Conservation (phyloP, 176 grass and related monocot species). For the Pontederia paniculata region DNA sequence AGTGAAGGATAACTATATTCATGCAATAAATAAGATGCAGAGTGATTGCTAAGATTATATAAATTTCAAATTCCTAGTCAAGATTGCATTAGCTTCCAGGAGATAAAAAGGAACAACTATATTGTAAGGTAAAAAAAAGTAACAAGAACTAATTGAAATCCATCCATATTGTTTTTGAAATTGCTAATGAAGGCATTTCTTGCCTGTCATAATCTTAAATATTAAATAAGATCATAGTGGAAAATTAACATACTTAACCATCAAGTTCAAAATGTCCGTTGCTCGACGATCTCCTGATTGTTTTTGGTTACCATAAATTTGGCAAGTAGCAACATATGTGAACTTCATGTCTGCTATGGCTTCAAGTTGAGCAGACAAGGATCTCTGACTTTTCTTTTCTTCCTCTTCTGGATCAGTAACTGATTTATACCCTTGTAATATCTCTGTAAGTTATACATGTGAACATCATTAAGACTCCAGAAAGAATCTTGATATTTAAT, state of each 20-base stretch:
- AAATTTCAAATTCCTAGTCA: too few species aligned
- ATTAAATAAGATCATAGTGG: background rate
- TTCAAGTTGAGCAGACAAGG: slow-evolving; percentile 67
- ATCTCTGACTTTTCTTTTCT: slow-evolving; percentile 71
- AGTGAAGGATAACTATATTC: slow-evolving; percentile 73
- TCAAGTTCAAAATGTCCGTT: slow-evolving; percentile 96
- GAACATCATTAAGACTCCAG: slow-evolving; percentile 8
- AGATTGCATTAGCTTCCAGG: too few species aligned
- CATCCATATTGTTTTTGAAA: too few species aligned
- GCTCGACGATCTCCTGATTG: slow-evolving; percentile 90
- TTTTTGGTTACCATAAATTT: slow-evolving; percentile 96
- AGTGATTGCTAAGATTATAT: too few species aligned
- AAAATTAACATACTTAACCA: slow-evolving; percentile 81
- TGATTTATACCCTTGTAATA: slow-evolving; percentile 82
- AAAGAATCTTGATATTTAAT: background rate
- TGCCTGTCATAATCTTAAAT: too few species aligned
- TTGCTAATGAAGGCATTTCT: too few species aligned
- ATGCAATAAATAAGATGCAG: slow-evolving; percentile 13
- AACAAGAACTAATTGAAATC: too few species aligned
- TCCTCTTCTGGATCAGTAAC: slow-evolving; percentile 54
- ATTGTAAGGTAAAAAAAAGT: too few species aligned
- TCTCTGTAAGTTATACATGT: slow-evolving; percentile 38
- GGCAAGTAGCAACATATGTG: slow-evolving; percentile 84
- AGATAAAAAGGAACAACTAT: too few species aligned
- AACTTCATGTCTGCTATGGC: slow-evolving; percentile 90